Evolutionary conservation across 2,329 filamentous ascomycete species (phyloP).

Genomic region (Fusarium miscanthi): DNA sequence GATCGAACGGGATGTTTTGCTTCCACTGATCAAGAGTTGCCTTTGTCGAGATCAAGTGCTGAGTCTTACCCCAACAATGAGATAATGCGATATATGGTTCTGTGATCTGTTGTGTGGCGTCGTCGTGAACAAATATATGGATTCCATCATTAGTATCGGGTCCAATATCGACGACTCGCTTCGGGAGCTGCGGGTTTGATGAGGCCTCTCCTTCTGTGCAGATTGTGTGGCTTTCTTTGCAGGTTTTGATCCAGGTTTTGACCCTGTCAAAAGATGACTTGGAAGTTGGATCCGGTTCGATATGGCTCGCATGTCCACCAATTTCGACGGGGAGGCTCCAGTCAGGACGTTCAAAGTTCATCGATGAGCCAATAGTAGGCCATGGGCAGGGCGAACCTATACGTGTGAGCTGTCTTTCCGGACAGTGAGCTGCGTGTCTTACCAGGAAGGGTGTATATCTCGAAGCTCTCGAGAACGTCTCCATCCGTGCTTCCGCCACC

Average conservation of each 20-base stretch:
- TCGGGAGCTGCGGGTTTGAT: conserved; percentile 19
- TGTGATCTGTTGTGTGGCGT: neutral
- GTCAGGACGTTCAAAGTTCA: conserved; percentile 20
- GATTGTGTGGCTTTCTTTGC: conserved; percentile 21
- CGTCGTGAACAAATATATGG: conserved; percentile 27
- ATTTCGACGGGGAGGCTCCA: neutral
- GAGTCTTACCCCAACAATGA: conserved; percentile 39
- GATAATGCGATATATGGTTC: conserved; percentile 37
- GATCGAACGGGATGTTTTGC: conserved; percentile 30
- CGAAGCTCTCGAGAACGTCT: conserved; percentile 13
- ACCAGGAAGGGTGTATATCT: conserved; percentile 39
- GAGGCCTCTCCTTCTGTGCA: conserved; percentile 27
- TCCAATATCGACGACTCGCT: conserved; percentile 37
- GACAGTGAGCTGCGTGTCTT: neutral
- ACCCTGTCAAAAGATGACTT: conserved; percentile 20
- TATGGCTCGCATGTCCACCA: conserved; percentile 27
- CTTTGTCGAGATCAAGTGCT: conserved; percentile 19
- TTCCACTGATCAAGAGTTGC: conserved; percentile 30
- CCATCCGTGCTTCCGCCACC: neutral
- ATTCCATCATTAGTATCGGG: conserved; percentile 30
- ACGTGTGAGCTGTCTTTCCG: neutral
- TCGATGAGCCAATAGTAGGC: conserved; percentile 31
- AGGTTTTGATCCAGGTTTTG: conserved; percentile 33
- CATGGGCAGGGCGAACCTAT: conserved; percentile 29
- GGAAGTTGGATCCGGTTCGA: conserved; percentile 28